These are phyloP conservation scores for Yamadazyma endophytica DNA, from an alignment of 805 yeast genomes.

Conservation along the genomic window DNA sequence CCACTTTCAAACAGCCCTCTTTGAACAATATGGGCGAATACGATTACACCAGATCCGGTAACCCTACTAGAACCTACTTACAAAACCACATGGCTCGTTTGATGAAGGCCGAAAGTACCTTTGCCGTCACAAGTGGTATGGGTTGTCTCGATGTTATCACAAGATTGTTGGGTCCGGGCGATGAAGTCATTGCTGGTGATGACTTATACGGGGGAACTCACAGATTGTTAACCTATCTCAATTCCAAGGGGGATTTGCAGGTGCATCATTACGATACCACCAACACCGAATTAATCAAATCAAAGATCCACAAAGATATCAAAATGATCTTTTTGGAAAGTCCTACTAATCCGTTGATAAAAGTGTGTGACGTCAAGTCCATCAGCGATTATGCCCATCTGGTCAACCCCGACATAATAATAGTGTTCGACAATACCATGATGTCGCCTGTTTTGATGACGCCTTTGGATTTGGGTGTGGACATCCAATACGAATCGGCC, in stretches of 20 bases:
- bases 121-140: slow-evolving; percentile 91
- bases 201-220: slow-evolving; percentile 95
- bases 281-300: slow-evolving; percentile 53
- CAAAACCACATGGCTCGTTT: slow-evolving; percentile 75
- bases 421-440: slow-evolving; percentile 95
- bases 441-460: slow-evolving; percentile 86
- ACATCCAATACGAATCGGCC: slow-evolving; percentile 90
- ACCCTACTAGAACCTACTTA: slow-evolving; percentile 81
- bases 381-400: slow-evolving; percentile 65
- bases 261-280: slow-evolving; percentile 84
- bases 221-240: slow-evolving; percentile 71
- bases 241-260: slow-evolving; percentile 57
- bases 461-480: slow-evolving; percentile 84
- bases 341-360: slow-evolving; percentile 91
- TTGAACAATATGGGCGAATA: slow-evolving; percentile 67
- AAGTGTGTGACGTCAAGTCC: slow-evolving; percentile 73
- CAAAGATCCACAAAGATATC: slow-evolving; percentile 54
- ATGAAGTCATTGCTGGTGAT: slow-evolving; percentile 89
- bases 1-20: slow-evolving; percentile 86
- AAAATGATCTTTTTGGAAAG: slow-evolving; percentile 80
- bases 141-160: slow-evolving; percentile 84
- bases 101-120: slow-evolving; percentile 72
- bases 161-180: slow-evolving; percentile 73
- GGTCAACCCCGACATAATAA: slow-evolving; percentile 60
- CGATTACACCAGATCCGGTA: slow-evolving; percentile 85